Conservation (phyloP, 768 basidiomycete species). For the Leccinum uliginosum region DNA sequence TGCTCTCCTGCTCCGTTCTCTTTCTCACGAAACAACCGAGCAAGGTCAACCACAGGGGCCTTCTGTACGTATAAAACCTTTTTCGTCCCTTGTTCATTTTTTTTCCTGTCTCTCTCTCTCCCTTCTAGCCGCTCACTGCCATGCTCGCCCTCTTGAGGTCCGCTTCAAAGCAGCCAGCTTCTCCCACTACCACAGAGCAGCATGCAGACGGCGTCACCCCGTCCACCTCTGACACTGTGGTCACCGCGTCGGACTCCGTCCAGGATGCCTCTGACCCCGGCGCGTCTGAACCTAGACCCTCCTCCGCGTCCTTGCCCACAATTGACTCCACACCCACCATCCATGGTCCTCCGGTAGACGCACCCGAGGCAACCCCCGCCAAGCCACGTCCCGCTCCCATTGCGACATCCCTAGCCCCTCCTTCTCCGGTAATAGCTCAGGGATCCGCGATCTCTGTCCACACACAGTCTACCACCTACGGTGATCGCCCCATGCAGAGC, state of each 20-base stretch:
- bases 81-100: constrained; percentile 4
- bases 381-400: constrained; percentile 7
- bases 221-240: constrained; percentile 1
- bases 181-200: neutral
- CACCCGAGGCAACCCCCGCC: neutral
- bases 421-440: constrained; percentile 7
- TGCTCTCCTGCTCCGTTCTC: neutral
- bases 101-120: neutral
- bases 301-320: constrained; percentile 19
- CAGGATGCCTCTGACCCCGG: neutral
- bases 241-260: neutral
- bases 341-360: constrained; percentile 11
- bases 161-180: constrained; percentile 9
- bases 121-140: neutral
- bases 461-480: constrained; percentile 15
- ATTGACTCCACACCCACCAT: constrained; percentile 23
- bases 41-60: neutral
- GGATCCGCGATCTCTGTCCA: constrained; percentile 5
- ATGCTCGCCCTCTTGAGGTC: constrained; percentile 29
- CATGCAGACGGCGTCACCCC: neutral
- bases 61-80: constrained; percentile 28
- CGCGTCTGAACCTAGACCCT: constrained; percentile 10
- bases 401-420: constrained; percentile 16
- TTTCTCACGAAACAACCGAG: constrained; percentile 30
- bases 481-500: constrained; percentile 18